Base-by-base conservation (phyloP, 2,329 filamentous ascomycete species). In the Diaporthe nobilis region DNA sequence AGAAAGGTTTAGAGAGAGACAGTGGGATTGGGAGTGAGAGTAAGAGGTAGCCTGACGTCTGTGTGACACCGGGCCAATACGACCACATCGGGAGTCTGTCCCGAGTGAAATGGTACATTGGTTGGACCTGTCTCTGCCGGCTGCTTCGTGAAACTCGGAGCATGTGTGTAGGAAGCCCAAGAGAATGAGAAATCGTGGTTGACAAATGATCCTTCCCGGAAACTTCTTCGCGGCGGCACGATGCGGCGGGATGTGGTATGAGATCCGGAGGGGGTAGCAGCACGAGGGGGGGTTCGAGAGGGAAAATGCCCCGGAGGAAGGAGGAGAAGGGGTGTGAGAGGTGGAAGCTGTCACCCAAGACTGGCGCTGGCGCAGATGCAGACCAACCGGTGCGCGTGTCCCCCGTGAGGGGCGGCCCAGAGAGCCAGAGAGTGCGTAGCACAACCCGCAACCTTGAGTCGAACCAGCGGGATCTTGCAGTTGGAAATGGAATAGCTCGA, bases 361-460 rank as follows among this genome's bases (percentile, higher is more conserved):
- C 34, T 42, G 57, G 57, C 34, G 58, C 37, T 5, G 25, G 25
- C 53, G 53, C 25, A 55, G 53, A 31, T 55, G 25, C 53, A 55
- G 61, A 49, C n/a, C 65, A 42, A 39, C 34, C 47, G 15, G n/a
- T 42, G 34, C 65, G 47, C 65, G 65, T 55, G 49, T 42, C 37
- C 25, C n/a, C 57, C 71, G 63, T 53, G 71, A 68, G 39, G 42
- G 42, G 47, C 6, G 63, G 58, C 31, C 58, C 44, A 37, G 31
- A 8, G 17, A 28, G n/a, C 13, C 25, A 55, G 53, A 55, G 49
- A 60, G 57, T n/a, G 70, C 22, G 61, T 72, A 12, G 58, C 51
- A 75, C 75, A 72, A 73, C 57, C 73, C 63, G 68, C 63, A 47
- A 77, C 61, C 47, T 71, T 57, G 61, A 63, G 68, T 73, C 71